phyloP scores from a whole-genome alignment of 169 alveolate genomes.

The Plasmodium gallinaceum region DNA sequence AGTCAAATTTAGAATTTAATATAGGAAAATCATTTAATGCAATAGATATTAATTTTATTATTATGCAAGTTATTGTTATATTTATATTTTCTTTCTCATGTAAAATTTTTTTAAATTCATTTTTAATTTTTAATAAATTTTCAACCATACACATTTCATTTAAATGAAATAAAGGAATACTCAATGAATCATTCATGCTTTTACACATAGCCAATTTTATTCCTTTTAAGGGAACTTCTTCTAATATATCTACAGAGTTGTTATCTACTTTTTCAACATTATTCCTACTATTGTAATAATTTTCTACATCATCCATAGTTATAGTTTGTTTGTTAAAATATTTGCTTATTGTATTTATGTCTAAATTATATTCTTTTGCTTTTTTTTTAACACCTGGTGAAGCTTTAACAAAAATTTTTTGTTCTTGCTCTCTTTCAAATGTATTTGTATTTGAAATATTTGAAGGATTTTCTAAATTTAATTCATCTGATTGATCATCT shows the following conservation, averaged over 20 bases:
- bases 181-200: conserved; percentile 57
- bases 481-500: not conserved
- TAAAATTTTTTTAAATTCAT: conserved; percentile 24
- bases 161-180: conserved; percentile 57
- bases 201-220: conserved; percentile 68
- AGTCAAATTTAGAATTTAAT: conserved; percentile 90
- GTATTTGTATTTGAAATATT: not conserved
- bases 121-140: conserved; percentile 31
- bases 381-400: conserved; percentile 73
- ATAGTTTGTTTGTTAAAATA: conserved; percentile 23
- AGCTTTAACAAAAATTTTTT: conserved; percentile 18
- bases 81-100: conserved; percentile 80
- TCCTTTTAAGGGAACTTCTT: conserved; percentile 51
- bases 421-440: not conserved
- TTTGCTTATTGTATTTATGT: conserved; percentile 8
- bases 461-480: not conserved
- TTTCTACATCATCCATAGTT: conserved; percentile 52
- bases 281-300: conserved; percentile 3
- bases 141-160: conserved; percentile 47
- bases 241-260: conserved; percentile 8
- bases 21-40: conserved; percentile 91
- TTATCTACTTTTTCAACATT: conserved; percentile 9
- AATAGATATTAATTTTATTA: conserved; percentile 92
- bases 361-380: conserved; percentile 34
- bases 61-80: conserved; percentile 92